A percentile compares a stretch with the other conserved stretches of the same genome.
Conservation (phyloP, 441 rosid genomes). For the Raphanus hybrid region DNA sequence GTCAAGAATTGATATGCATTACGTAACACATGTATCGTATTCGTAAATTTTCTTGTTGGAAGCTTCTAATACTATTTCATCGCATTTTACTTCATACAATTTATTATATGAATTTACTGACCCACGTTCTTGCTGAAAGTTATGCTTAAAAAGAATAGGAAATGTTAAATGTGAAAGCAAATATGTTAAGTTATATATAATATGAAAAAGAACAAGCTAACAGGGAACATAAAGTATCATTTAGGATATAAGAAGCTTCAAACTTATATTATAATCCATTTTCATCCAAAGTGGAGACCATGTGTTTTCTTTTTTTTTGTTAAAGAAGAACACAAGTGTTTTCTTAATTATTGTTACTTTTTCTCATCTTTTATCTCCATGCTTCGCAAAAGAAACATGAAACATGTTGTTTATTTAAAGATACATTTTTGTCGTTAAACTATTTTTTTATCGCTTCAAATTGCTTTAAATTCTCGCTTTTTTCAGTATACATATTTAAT, state of each 20-base stretch:
- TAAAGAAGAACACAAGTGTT: constrained; percentile 26
- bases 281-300: constrained; percentile 43
- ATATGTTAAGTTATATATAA: constrained; percentile 21
- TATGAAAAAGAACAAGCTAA: constrained; percentile 11
- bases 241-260: constrained; percentile 28
- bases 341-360: constrained; percentile 32
- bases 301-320: constrained; percentile 23
- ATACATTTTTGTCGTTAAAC: constrained; percentile 39
- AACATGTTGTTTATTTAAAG: constrained; percentile 42
- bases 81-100: not conserved
- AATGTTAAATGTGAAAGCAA: constrained; percentile 38
- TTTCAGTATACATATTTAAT: not conserved
- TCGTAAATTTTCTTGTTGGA: constrained; percentile 8
- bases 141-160: not conserved
- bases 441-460: constrained; percentile 6
- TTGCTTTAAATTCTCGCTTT: constrained; percentile 12
- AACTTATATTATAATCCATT: constrained; percentile 32
- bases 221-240: constrained; percentile 40
- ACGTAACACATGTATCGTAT: constrained; percentile 4
- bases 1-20: not conserved
- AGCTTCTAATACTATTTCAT: constrained; percentile 28
- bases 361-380: constrained; percentile 21
- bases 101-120: not conserved
- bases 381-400: constrained; percentile 34
- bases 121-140: too few species aligned